These are phyloP conservation scores for Coprinopsis sp. DNA, from an alignment of 768 basidiomycete species.

Conservation along the genomic window DNA sequence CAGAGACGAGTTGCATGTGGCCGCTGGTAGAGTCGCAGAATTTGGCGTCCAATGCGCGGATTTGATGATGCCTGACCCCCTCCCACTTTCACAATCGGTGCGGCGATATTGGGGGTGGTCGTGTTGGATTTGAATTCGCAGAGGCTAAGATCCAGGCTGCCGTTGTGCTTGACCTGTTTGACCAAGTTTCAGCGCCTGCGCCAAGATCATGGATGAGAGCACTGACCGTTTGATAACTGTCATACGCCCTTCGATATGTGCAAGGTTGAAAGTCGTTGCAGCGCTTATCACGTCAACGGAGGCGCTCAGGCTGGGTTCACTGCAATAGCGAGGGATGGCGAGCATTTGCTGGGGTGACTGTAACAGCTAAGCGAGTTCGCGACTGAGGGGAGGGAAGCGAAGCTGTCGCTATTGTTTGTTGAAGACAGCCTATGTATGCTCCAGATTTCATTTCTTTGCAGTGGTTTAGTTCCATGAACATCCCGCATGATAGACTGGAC, in stretches of 20 bases:
- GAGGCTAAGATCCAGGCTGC: constrained; percentile 45
- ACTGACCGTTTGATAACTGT: constrained; percentile 84
- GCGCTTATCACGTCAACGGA: too few relatives aligned
- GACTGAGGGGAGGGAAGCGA: too few relatives aligned
- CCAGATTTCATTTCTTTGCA: too few relatives aligned
- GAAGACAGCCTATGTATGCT: too few relatives aligned
- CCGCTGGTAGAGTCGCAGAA: constrained; percentile 4
- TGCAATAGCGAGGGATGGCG: too few relatives aligned
- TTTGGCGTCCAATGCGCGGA: constrained; percentile 34
- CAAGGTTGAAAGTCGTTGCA: constrained; percentile 64
- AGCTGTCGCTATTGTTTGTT: too few relatives aligned
- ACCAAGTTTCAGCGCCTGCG: constrained; percentile 5
- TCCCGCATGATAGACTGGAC: too few relatives aligned
- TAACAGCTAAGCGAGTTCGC: too few relatives aligned
- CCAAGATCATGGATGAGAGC: constrained; percentile 16
- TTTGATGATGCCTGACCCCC: constrained; percentile 75
- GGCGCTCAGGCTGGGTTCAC: too few relatives aligned
- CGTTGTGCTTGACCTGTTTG: constrained; percentile 60
- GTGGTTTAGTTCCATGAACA: too few relatives aligned
- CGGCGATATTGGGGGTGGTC: constrained; percentile 86
- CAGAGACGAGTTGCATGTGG: too few relatives aligned
- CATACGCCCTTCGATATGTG: constrained; percentile 88
- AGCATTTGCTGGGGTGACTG: too few relatives aligned
- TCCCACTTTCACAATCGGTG: constrained; percentile 83
- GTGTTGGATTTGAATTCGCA: constrained; percentile 91